Base-by-base conservation (phyloP, 108 stramenopile species). In the Skeletonema costatum region DNA sequence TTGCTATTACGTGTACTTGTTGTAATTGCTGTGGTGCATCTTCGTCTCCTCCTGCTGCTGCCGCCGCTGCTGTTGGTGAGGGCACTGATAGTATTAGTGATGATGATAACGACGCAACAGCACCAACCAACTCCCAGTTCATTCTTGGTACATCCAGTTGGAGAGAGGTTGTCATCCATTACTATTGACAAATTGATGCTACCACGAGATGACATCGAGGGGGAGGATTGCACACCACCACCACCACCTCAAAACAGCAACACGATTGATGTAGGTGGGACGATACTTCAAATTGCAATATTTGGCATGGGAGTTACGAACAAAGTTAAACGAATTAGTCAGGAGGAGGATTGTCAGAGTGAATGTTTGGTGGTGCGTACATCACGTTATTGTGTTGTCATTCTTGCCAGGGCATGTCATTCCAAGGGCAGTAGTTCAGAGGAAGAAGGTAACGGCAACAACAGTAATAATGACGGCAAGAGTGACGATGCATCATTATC, bases 91-190 rank as follows among this genome's bases (percentile, higher is more conserved):
- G 13, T 42, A 42, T 13, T 42, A 42, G 41, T 42, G 50, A 21
- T 14, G 19, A 51, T 19, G n/a, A 48, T 38, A 44, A 48, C 58
- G 46, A 71, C 21, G 60, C 25, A 36, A 74, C 9, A 32, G 61
- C 35, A 12, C 39, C 14, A 76, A 13, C 14, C 32, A 58, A 36
- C 48, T 32, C 73, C 68, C 0, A 41, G 75, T 64, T 76, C 64
- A 62, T 82, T 74, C 33, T 31, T 94, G 17, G 39, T 94, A 2
- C 91, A 94, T 72, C 88, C 93, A 30, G 78, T 77, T 25, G 93
- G 93, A 51, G 68, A 69, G 8, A 33, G 78, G 5, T 64, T 85
- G 44, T 89, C 90, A 36, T 61, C 73, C 16, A 44, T 92, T 9
- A 70, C 82, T 38, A 78, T 90, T 16, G 88, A 87, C 16, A 81